A percentile compares a stretch with the other conserved stretches of the same genome.
Evolutionary conservation across 169 alveolate genomes (phyloP).

Genomic region (Plasmodium berghei): DNA sequence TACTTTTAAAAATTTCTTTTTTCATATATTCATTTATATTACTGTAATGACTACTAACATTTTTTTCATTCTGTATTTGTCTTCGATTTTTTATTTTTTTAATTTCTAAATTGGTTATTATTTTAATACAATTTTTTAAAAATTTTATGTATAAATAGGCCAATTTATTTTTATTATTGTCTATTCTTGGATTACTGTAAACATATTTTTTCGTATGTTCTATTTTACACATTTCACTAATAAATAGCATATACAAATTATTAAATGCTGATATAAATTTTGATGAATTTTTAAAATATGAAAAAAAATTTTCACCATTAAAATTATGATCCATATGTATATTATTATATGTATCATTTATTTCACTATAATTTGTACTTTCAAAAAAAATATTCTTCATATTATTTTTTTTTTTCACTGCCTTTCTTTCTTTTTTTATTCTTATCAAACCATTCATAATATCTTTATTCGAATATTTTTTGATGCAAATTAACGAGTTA

Average conservation of each 20-base stretch:
- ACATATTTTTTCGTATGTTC: background rate
- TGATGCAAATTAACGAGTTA: background rate
- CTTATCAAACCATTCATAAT: no score
- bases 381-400: background rate
- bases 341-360: background rate
- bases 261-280: background rate
- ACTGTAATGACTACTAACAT: background rate
- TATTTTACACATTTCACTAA: constrained; percentile 1
- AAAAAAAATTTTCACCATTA: background rate
- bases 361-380: background rate
- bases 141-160: background rate
- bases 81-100: constrained; percentile 8
- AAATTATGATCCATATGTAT: background rate
- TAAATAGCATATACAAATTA: constrained; percentile 8
- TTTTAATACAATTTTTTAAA: constrained; percentile 1
- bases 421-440: background rate
- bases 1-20: constrained; percentile 12
- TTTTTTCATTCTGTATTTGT: background rate
- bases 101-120: constrained; percentile 8
- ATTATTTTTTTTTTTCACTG: background rate
- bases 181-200: constrained; percentile 13
- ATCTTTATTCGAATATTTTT: background rate
- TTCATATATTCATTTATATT: constrained; percentile 21
- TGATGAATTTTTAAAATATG: background rate
- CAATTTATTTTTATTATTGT: constrained; percentile 17